Evolutionary conservation across 2,329 filamentous ascomycete species (phyloP).

Genomic region (Penicillium expansum): DNA sequence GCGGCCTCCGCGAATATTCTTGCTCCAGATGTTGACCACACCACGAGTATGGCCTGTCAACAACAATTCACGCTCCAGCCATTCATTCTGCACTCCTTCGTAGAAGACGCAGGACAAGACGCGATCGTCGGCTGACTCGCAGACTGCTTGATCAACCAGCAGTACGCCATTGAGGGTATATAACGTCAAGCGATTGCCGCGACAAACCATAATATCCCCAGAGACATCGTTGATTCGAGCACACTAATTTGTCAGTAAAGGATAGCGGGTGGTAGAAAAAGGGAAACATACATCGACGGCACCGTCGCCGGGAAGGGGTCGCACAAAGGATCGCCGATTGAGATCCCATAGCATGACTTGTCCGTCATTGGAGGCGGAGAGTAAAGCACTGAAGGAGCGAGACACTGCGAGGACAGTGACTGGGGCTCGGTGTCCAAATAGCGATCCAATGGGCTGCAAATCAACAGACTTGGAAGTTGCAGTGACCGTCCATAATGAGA

Average conservation of each 20-base stretch:
- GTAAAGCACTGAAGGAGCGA: conserved; percentile 80
- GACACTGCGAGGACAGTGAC: conserved; percentile 81
- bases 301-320: conserved; percentile 62
- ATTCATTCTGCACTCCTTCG: conserved; percentile 85
- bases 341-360: conserved; percentile 90
- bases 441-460: conserved; percentile 70
- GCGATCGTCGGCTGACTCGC: conserved; percentile 67
- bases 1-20: conserved; percentile 56
- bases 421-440: conserved; percentile 86
- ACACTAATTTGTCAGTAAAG: conserved; percentile 53
- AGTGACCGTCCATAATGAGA: conserved; percentile 77
- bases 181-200: conserved; percentile 69
- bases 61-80: conserved; percentile 79
- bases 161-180: conserved; percentile 86
- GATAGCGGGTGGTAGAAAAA: neutral
- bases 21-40: conserved; percentile 71
- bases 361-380: conserved; percentile 79
- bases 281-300: conserved; percentile 42
- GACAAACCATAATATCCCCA: conserved; percentile 84
- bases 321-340: conserved; percentile 82
- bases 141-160: conserved; percentile 78
- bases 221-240: conserved; percentile 86
- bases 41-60: conserved; percentile 87
- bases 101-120: conserved; percentile 87
- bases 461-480: conserved; percentile 69